A percentile compares a stretch with the other conserved stretches of the same genome.
These are phyloP conservation scores for Pterulicium gracile DNA, from an alignment of 1,284 basidiomycete genomes.

Conservation along the genomic window DNA sequence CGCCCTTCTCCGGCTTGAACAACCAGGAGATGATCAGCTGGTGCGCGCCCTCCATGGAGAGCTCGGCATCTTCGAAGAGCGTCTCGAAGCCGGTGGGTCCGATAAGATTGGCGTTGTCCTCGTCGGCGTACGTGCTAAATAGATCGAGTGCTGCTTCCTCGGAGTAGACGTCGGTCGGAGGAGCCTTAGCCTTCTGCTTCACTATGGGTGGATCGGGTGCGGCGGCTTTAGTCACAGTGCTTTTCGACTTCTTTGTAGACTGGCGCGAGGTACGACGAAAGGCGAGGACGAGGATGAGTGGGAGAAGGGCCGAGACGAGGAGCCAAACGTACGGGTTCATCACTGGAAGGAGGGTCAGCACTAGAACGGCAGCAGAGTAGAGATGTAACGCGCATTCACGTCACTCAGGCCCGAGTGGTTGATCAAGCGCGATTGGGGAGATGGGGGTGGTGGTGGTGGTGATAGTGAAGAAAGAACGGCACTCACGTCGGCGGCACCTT, in stretches of 20 bases:
- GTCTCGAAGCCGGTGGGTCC: constrained; percentile 58
- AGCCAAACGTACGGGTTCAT: neutral
- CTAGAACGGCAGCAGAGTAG: constrained; percentile 41
- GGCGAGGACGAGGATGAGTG: neutral
- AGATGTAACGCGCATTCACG: constrained; percentile 37
- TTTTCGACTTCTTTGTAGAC: too few relatives aligned
- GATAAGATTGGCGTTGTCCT: constrained; percentile 44
- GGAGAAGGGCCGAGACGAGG: neutral
- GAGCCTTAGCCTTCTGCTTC: too few relatives aligned
- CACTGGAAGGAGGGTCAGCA: neutral
- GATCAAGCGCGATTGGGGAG: too few relatives aligned
- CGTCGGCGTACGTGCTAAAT: constrained; percentile 56
- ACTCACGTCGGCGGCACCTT: neutral
- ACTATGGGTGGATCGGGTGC: too few relatives aligned
- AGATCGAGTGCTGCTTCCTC: constrained; percentile 36
- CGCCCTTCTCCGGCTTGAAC: constrained; percentile 30
- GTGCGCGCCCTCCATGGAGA: constrained; percentile 57
- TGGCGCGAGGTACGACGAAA: constrained; percentile 2
- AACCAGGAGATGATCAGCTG: constrained; percentile 69
- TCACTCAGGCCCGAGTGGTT: constrained; percentile 7
- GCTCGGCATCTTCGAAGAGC: constrained; percentile 51
- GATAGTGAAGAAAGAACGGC: neutral
- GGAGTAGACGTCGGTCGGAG: constrained; percentile 45
- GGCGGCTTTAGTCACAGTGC: too few relatives aligned
- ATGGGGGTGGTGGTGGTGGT: constrained; percentile 10